phyloP scores from a whole-genome alignment of 2,329 filamentous ascomycete genomes.

The Trichoderma endophyticum region DNA sequence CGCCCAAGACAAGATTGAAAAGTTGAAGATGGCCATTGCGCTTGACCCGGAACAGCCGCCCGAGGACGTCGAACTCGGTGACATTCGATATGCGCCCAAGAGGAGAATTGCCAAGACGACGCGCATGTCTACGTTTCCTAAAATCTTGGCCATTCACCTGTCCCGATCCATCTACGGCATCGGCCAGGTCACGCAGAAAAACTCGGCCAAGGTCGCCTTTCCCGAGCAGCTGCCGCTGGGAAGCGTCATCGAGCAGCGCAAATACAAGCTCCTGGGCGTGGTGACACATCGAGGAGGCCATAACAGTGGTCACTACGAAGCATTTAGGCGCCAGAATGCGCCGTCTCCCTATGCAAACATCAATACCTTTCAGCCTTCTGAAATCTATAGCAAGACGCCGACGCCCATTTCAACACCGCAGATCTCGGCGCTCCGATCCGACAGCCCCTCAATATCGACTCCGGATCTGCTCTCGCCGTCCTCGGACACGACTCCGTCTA shows the following conservation, averaged over 20 bases:
- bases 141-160: slow-evolving; percentile 85
- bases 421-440: slow-evolving; percentile 36
- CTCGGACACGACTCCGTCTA: slow-evolving; percentile 35
- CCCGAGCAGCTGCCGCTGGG: slow-evolving; percentile 83
- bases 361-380: slow-evolving; percentile 71
- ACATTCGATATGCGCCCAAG: slow-evolving; percentile 70
- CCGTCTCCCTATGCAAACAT: slow-evolving; percentile 79
- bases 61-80: slow-evolving; percentile 69
- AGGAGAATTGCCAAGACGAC: slow-evolving; percentile 84
- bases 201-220: slow-evolving; percentile 89
- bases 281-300: slow-evolving; percentile 96
- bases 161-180: slow-evolving; percentile 89
- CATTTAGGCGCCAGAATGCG: slow-evolving; percentile 82
- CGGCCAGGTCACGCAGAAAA: slow-evolving; percentile 77
- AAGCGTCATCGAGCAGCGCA: slow-evolving; percentile 70
- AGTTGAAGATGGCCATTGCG: slow-evolving; percentile 67
- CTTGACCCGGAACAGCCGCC: slow-evolving; percentile 77
- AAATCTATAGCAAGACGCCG: slow-evolving; percentile 65
- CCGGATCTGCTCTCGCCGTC: slow-evolving; percentile 45
- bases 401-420: slow-evolving; percentile 51
- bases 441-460: slow-evolving; percentile 45
- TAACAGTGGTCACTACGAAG: slow-evolving; percentile 95
- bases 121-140: slow-evolving; percentile 82
- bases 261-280: slow-evolving; percentile 79
- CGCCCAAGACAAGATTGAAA: slow-evolving; percentile 58